Evolutionary conservation across 345 rosid genomes (phyloP).

Genomic region (Diplotaxis tenuifolia): DNA sequence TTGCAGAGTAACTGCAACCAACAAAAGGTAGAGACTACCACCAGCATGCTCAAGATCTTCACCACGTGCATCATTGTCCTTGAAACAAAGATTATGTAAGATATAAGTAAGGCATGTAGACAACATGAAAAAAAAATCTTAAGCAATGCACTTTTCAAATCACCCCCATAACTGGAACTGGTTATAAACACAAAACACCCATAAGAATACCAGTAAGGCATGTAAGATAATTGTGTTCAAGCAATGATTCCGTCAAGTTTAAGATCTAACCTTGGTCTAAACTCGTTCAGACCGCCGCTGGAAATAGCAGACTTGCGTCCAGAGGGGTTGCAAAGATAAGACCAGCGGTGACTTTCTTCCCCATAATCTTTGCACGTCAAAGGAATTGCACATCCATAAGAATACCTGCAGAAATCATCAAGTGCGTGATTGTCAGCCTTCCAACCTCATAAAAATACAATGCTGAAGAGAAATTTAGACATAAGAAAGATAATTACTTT

Average conservation of each 20-base stretch:
- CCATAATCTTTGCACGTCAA: neutral
- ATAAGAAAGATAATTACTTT: too few species aligned
- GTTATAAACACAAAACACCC: neutral
- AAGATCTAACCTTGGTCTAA: neutral
- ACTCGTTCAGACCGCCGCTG: neutral
- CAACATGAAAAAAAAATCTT: neutral
- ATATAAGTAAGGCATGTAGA: neutral
- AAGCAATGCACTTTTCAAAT: neutral
- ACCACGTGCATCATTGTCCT: conserved; percentile 50
- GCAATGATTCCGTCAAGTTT: neutral
- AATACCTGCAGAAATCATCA: neutral
- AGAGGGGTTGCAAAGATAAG: neutral
- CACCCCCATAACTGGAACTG: neutral
- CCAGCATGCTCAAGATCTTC: conserved; percentile 49
- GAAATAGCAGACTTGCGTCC: neutral
- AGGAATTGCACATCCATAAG: neutral
- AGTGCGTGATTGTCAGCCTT: neutral
- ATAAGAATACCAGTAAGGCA: too few species aligned
- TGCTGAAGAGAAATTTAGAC: neutral
- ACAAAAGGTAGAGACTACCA: conserved; percentile 47
- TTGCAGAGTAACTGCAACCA: conserved; percentile 44
- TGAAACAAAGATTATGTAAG: neutral
- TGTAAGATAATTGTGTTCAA: neutral
- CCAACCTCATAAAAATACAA: neutral
- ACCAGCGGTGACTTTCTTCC: neutral